Evolutionary conservation across 2,329 filamentous ascomycete genomes (phyloP).

Genomic region (Arachnomyces sp.): DNA sequence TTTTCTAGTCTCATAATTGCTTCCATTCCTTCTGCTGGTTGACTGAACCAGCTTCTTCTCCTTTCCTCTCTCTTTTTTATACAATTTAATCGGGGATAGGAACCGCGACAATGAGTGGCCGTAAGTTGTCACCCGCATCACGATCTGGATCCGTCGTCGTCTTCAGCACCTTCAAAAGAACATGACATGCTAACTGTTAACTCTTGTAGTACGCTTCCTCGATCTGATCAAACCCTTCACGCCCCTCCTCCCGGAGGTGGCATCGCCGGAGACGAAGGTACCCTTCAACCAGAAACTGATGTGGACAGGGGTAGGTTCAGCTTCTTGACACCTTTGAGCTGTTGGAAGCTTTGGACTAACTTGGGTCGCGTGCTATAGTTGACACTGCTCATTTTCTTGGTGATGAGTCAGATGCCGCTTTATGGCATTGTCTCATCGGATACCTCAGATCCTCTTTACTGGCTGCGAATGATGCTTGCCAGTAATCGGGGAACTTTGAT

Average conservation of each 20-base stretch:
- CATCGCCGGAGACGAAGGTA: conserved; percentile 95
- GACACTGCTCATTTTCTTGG: conserved; percentile 95
- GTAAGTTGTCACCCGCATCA: conserved; percentile 40
- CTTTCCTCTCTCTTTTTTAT: conserved; percentile 19
- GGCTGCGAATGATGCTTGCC: conserved; percentile 99
- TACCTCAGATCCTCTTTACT: conserved; percentile 97
- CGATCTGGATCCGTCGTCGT: conserved; percentile 15
- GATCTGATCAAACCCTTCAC: conserved; percentile 99
- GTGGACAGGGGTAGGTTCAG: conserved; percentile 65
- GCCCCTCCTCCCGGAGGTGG: conserved; percentile 98
- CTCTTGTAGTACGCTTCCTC: conserved; percentile 80
- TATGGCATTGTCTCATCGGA: conserved; percentile 99
- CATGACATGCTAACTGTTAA: conserved; percentile 19
- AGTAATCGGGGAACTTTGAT: conserved; percentile 96
- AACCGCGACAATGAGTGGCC: conserved; percentile 50
- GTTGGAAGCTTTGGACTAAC: no score
- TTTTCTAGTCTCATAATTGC: conserved; percentile 15
- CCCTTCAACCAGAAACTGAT: conserved; percentile 98
- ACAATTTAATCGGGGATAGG: conserved; percentile 24
- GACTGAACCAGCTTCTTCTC: conserved; percentile 21
- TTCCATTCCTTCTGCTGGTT: conserved; percentile 10
- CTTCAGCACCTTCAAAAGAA: conserved; percentile 14
- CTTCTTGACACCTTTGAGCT: no score
- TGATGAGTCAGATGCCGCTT: conserved; percentile 99
- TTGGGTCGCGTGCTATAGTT: conserved; percentile 39